Evolutionary conservation across 495 filamentous ascomycete genomes (phyloP), one percentile per base, ranked within the genome.

Genomic region (Penicillium simplicissimum): DNA sequence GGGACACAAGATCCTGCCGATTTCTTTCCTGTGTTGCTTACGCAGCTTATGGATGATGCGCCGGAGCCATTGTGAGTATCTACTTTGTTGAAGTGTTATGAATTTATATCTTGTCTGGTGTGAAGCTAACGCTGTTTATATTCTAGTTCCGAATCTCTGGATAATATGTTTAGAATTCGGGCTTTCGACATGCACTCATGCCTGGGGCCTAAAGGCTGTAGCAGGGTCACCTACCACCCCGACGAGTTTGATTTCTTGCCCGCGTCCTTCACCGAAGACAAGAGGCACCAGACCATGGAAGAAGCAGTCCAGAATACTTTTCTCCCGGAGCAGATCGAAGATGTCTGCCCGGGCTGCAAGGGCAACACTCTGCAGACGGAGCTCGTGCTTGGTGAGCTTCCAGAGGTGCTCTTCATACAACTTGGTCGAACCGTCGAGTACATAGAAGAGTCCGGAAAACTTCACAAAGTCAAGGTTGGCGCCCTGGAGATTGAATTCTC

Each of bases 1-100:
- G 47, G 61, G 11, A 66, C 68, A 52, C 66, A 77, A 35, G 75
- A 79, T 65, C 40, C 48, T 15, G 42, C 45, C 4, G 69, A 73
- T 28, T 74, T 73, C 42, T 28, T 71, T 9, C 55, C 60, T 1
- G 47, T 40, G 2, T 11, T 76, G 9, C 51, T 70, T 7, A 4
- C 17, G 0, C 59, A 65, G 19, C 47, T 77, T 10, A 1, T 31
- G 9, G 13, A 54, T 0, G 52, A 52, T 28, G 47, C n/a, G 0
- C 9, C 47, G 8, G 0, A 25, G 2, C 10, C 56, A 3, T 23
- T 47, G 67, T 73, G 51, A 52, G 67, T 63, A 35, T 33, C 14
- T 23, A 14, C 23, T 17, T 48, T 36, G 11, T 5, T 25, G 9
- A 35, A 15, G 25, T 9, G 1, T 28, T 6, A 13, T 28, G 14